Evolutionary conservation across 139 green algal species (phyloP), one percentile per base, ranked within the genome.

Genomic region (Tetradesmus obliquus): DNA sequence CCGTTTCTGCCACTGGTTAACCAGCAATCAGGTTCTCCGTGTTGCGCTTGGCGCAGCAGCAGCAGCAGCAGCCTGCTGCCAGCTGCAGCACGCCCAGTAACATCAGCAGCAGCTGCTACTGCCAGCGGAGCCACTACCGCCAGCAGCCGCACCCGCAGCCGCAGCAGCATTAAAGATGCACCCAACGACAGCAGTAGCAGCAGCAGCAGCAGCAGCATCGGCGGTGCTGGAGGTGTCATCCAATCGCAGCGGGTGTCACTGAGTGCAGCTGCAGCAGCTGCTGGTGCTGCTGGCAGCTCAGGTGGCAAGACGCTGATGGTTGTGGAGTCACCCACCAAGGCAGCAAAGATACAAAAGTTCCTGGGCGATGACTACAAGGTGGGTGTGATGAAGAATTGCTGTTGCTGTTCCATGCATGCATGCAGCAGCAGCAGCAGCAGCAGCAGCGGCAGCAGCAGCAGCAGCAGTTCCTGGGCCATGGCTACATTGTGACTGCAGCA

Each of bases 271-370:
- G 69, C 32, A 83, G 53, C 15, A 69, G 53, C 32, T 84, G 66
- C 22, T 32, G 55, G 17, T n/a, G 19, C 84, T 55, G 86, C 5
- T 24, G 79, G 53, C 84, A 45, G 51, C 66, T 58, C 24, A 22
- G 2, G 2, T 20, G 57, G 83, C 83, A 91, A 88, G 53, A 94
- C 89, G n/a, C 84, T 98, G 54, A 83, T 99, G 87, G 83, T 99
- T 3, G 98, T 99, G 20, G 98, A 99, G 91, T 99, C 98, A 4
- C 98, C 98, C 4, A 95, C 97, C n/a, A 99, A 99, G 94, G 98
- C 97, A 7, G 96, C 92, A 45, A 99, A 99, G 91, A 98, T 99
- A 1, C 94, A 98, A 89, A 94, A 96, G 60, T 99, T 97, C 84
- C 94, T 99, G 19, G 98, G 98, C 0, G 7, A 69, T 15, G 69